phyloP scores from a whole-genome alignment of 2,329 filamentous ascomycete genomes.

The Elsinoe australis region DNA sequence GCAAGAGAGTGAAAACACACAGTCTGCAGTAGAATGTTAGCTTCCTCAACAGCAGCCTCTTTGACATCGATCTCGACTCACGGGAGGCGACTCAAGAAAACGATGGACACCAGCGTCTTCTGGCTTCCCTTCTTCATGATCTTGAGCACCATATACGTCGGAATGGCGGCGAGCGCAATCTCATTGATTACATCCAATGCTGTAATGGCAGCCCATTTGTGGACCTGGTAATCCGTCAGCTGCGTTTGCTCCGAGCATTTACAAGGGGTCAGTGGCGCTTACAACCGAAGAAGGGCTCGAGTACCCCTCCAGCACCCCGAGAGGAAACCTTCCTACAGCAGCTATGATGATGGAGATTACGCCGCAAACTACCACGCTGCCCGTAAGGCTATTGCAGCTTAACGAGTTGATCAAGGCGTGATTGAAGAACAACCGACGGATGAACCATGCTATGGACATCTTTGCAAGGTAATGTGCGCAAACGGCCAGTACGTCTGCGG shows the following conservation, averaged over 20 bases:
- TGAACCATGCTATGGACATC: slow-evolving; percentile 17
- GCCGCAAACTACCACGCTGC: background rate
- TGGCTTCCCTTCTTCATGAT: slow-evolving; percentile 17
- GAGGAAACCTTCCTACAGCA: slow-evolving; percentile 1
- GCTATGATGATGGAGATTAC: slow-evolving; percentile 7
- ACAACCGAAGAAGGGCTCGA: slow-evolving; percentile 6
- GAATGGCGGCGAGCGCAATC: slow-evolving; percentile 17
- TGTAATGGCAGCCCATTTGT: slow-evolving; percentile 15
- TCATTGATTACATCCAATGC: slow-evolving; percentile 17
- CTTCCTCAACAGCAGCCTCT: no score
- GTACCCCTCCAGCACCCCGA: slow-evolving; percentile 3
- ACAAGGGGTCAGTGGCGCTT: no score
- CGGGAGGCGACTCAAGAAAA: slow-evolving; percentile 14
- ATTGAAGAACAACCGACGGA: slow-evolving; percentile 17
- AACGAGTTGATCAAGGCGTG: slow-evolving; percentile 13
- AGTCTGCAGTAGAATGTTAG: no score
- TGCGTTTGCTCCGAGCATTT: no score
- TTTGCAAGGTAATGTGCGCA: slow-evolving; percentile 18
- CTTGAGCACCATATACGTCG: slow-evolving; percentile 16
- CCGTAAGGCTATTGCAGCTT: slow-evolving; percentile 8
- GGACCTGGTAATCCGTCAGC: background rate
- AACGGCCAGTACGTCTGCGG: slow-evolving; percentile 12
- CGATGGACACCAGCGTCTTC: slow-evolving; percentile 14
- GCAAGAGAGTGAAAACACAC: slow-evolving; percentile 5
- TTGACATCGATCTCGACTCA: no score